Base-by-base conservation (phyloP, 2,329 filamentous ascomycete genomes). In the Ustilaginoidea virens region DNA sequence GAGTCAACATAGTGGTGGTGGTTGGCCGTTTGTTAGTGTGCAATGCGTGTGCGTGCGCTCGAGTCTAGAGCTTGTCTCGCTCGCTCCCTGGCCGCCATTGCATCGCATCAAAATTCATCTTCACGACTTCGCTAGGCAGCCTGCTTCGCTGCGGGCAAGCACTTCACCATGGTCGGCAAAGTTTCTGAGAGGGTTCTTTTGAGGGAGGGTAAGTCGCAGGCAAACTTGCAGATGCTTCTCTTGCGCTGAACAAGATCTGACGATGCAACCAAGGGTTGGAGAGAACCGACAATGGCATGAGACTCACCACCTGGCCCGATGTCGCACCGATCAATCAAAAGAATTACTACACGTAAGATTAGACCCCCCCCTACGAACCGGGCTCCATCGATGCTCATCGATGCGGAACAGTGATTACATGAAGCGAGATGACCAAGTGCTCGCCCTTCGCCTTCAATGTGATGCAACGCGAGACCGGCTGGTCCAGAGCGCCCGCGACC, bases 231-330 rank as follows among this genome's bases (percentile, higher is more conserved):
- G n/a, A n/a, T n/a, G 1, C 21, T 17, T 11, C 35, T 27, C 33
- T 28, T 38, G 31, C 36, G n/a, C 29, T 28, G 27, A 23, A n/a
- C 23, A 16, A 17, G 10, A 15, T n/a, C 30, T 35, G 17, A 32
- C 33, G 22, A 31, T 24, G 23, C 27, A 23, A 16, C 15, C 21
- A 50, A 94, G 87, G 90, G 40, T 74, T 98, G 39, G 83, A 92
- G 60, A 73, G 87, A 49, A 96, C 90, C 35, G 90, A 98, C 63
- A 98, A 98, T 70, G 86, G 87, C 58, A 87, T 98, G 78, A 90
- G 86, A 49, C 72, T 90, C 48, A 81, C 85, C 27, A 92, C 69
- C 52, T 98, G 90, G 87, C 87, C 90, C 7, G 79, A 90, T 47
- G 75, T 93, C 33, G 68, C 72, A 24, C 82, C 90, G 45, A 98